A percentile compares a stretch with the other conserved stretches of the same genome.
Conservation (phyloP, 2,329 filamentous ascomycete species). For the Botrytis elliptica region DNA sequence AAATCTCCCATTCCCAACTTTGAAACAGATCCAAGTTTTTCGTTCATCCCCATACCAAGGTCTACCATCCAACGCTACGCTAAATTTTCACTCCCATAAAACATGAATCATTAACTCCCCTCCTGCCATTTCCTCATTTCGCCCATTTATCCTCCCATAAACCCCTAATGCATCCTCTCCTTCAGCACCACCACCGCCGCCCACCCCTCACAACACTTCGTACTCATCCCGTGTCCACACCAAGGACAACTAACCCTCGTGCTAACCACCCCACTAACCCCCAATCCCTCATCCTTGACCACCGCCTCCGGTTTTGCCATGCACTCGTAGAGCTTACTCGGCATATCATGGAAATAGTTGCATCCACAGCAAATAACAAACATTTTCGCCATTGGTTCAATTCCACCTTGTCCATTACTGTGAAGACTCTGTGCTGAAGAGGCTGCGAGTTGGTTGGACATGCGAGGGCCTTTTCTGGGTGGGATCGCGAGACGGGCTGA, state of each 20-base stretch:
- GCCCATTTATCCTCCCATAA: not conserved
- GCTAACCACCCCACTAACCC: slow-evolving; percentile 56
- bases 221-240: slow-evolving; percentile 71
- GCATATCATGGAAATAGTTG: slow-evolving; percentile 65
- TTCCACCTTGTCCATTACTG: slow-evolving; percentile 6
- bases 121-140: too few species aligned
- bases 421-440: slow-evolving; percentile 10
- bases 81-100: slow-evolving; percentile 5
- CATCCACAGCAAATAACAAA: slow-evolving; percentile 65
- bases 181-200: slow-evolving; percentile 65
- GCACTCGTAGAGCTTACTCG: slow-evolving; percentile 61
- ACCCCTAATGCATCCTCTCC: slow-evolving; percentile 54
- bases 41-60: too few species aligned
- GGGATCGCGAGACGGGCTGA: slow-evolving; percentile 28
- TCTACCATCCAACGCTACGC: not conserved
- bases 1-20: not conserved
- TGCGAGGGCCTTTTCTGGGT: not conserved
- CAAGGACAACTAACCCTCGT: slow-evolving; percentile 68
- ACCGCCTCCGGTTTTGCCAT: slow-evolving; percentile 60
- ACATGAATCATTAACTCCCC: not conserved
- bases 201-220: slow-evolving; percentile 66
- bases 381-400: slow-evolving; percentile 53
- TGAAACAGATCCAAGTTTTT: not conserved
- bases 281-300: slow-evolving; percentile 51
- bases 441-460: not conserved